Evolutionary conservation across 371 early-diverging fungal species (phyloP).

Genomic region (Smittium mucronatum): DNA sequence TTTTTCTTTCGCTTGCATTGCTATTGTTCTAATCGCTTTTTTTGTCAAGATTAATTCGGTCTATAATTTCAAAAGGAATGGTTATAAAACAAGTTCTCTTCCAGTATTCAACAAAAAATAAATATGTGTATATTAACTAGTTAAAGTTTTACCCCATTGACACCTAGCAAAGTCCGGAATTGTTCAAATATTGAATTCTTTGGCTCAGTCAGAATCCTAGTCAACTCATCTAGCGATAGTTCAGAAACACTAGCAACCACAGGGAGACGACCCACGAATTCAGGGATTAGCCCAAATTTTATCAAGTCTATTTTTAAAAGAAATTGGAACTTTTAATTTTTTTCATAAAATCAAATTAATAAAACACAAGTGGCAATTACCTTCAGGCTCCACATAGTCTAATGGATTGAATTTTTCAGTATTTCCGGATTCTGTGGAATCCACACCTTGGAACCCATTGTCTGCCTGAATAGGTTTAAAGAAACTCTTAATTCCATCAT

Average conservation of each 20-base stretch:
- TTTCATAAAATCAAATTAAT: neutral
- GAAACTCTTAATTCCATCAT: neutral
- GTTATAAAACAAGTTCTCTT: neutral
- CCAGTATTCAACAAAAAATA: neutral
- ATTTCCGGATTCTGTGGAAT: neutral
- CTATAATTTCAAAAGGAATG: neutral
- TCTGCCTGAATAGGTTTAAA: slow-evolving; percentile 12
- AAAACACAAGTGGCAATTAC: neutral
- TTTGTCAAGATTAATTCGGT: slow-evolving; percentile 50
- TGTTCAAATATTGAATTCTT: slow-evolving; percentile 73
- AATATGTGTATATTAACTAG: neutral
- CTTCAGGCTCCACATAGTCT: slow-evolving; percentile 52
- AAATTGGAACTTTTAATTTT: neutral
- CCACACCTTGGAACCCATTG: neutral
- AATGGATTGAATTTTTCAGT: slow-evolving; percentile 36
- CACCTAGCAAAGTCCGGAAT: slow-evolving; percentile 58
- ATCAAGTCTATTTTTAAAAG: slow-evolving; percentile 44
- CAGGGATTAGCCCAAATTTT: slow-evolving; percentile 79
- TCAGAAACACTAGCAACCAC: slow-evolving; percentile 70
- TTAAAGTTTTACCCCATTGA: slow-evolving; percentile 39
- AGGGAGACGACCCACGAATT: slow-evolving; percentile 79
- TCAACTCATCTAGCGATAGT: slow-evolving; percentile 52
- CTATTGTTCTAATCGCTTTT: slow-evolving; percentile 53
- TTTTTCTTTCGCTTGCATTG: slow-evolving; percentile 59
- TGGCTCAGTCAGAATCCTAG: slow-evolving; percentile 69